phyloP scores from a whole-genome alignment of 2,329 filamentous ascomycete genomes.

The Stachybotrys elegans region DNA sequence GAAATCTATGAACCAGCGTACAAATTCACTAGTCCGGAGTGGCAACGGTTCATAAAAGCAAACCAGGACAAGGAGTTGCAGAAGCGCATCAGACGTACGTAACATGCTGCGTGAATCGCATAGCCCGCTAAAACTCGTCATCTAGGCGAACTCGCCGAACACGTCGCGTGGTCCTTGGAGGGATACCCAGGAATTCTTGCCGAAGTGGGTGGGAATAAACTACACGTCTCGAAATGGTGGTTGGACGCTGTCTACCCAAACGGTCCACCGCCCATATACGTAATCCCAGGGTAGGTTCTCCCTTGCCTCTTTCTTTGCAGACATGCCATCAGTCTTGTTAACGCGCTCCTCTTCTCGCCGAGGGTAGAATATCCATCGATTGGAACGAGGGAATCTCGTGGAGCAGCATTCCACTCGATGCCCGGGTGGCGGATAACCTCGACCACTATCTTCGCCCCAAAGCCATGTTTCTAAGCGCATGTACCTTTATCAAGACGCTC shows the following conservation, averaged over 20 bases:
- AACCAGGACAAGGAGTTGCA: slow-evolving; percentile 46
- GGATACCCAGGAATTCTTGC: too few relatives aligned
- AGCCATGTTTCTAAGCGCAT: slow-evolving; percentile 44
- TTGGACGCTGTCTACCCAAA: slow-evolving; percentile 57
- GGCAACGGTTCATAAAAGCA: slow-evolving; percentile 55
- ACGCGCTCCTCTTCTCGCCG: background rate
- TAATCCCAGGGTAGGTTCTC: slow-evolving; percentile 51
- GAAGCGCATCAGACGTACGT: slow-evolving; percentile 41
- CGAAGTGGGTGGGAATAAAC: too few relatives aligned
- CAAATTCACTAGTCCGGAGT: slow-evolving; percentile 56
- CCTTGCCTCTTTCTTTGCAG: background rate
- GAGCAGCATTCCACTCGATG: slow-evolving; percentile 43
- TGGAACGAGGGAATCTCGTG: slow-evolving; percentile 42
- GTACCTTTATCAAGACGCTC: slow-evolving; percentile 46
- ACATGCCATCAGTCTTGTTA: background rate
- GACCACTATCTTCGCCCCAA: slow-evolving; percentile 49
- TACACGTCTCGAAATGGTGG: too few relatives aligned
- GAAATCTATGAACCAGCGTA: slow-evolving; percentile 45
- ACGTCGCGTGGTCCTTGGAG: too few relatives aligned
- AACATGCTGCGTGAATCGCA: too few relatives aligned
- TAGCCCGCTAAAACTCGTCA: too few relatives aligned
- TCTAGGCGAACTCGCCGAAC: slow-evolving; percentile 24
- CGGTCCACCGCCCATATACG: slow-evolving; percentile 53
- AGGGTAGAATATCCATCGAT: slow-evolving; percentile 15
- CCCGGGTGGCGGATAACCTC: slow-evolving; percentile 37